A percentile compares a stretch with the other conserved stretches of the same genome.
Conservation (phyloP, 1,139 yeast species). For the Yamadazyma songkhlaensis region DNA sequence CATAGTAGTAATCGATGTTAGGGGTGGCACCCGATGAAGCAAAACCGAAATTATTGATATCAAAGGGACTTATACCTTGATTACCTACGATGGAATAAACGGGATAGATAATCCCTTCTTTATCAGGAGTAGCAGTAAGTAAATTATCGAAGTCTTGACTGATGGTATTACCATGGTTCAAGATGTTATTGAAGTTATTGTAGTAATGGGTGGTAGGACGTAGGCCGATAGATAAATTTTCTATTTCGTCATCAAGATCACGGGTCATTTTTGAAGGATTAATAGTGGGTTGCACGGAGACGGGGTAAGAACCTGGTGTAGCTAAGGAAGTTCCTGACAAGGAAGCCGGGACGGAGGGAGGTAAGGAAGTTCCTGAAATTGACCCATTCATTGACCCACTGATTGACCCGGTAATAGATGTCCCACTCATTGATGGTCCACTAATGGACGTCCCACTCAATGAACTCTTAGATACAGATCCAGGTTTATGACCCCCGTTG, state of each 20-base stretch:
- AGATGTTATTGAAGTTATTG: conserved; percentile 17
- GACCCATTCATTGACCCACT: no score
- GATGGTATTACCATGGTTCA: conserved; percentile 18
- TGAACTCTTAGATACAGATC: no score
- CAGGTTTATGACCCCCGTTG: no score
- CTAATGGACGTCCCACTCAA: no score
- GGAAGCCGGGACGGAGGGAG: no score
- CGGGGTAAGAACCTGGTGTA: no score
- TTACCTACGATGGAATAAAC: conserved; percentile 29
- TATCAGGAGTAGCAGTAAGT: conserved; percentile 19
- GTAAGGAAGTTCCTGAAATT: no score
- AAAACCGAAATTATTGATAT: not conserved
- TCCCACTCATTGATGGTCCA: no score
- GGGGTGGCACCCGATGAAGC: not conserved
- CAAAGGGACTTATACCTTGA: conserved; percentile 9
- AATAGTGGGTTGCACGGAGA: no score
- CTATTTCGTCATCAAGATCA: conserved; percentile 13
- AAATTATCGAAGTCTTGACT: conserved; percentile 31
- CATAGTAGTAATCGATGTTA: conserved; percentile 1
- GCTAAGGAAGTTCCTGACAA: no score
- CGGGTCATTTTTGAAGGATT: not conserved
- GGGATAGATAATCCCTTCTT: conserved; percentile 34
- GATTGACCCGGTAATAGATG: no score
- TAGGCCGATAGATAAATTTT: conserved; percentile 14
- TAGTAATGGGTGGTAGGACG: conserved; percentile 7